Conservation (phyloP, 108 stramenopile genomes). For the Epipyxis sp. region DNA sequence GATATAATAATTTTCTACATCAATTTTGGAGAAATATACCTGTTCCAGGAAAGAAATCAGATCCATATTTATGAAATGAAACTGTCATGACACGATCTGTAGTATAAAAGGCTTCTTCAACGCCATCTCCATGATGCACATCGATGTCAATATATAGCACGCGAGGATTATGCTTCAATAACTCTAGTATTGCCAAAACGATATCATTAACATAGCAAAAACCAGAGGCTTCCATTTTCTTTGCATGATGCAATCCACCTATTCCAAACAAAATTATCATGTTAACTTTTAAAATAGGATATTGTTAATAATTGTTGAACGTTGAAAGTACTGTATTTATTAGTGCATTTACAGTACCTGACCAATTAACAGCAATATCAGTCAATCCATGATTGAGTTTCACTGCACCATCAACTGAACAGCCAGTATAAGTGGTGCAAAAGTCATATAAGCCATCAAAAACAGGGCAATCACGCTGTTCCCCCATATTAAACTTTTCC, state of each 20-base stretch:
- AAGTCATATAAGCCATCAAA: conserved; percentile 98
- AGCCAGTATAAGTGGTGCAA: conserved; percentile 87
- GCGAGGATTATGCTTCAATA: conserved; percentile 94
- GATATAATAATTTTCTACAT: too few relatives aligned
- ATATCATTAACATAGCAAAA: conserved; percentile 88
- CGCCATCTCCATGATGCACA: conserved; percentile 98
- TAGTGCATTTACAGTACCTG: too few relatives aligned
- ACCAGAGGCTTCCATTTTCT: conserved; percentile 89
- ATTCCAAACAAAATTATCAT: too few relatives aligned
- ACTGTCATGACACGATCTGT: conserved; percentile 99
- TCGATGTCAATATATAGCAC: conserved; percentile 99
- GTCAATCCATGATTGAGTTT: conserved; percentile 84
- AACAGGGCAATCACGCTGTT: conserved; percentile 95
- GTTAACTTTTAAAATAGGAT: too few relatives aligned
- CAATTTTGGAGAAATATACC: conserved; percentile 74
- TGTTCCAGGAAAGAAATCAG: conserved; percentile 48
- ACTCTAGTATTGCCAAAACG: conserved; percentile 96
- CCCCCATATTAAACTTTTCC: conserved; percentile 89
- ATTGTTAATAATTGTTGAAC: too few relatives aligned
- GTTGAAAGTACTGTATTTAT: too few relatives aligned
- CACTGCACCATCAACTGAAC: conserved; percentile 89
- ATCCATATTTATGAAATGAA: conserved; percentile 92
- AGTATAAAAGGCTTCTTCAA: conserved; percentile 99
- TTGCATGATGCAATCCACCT: conserved; percentile 99
- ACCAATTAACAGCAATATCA: conserved; percentile 98